These are phyloP conservation scores for Sonneratia caseolaris DNA, from an alignment of 345 rosid species.

Conservation along the genomic window DNA sequence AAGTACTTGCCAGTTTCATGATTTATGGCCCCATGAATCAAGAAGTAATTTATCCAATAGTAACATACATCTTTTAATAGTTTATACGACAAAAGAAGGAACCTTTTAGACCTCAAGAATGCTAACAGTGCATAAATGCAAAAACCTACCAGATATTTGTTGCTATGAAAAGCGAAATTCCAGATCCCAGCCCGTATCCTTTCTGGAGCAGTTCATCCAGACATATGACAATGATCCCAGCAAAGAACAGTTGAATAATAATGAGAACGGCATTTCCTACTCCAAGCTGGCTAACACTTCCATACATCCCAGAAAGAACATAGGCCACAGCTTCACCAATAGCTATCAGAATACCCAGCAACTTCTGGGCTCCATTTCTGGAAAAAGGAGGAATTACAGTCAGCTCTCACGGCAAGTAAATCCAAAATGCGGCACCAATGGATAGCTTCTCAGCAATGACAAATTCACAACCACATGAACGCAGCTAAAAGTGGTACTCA, in stretches of 20 bases:
- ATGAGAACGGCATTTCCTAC: conserved; percentile 77
- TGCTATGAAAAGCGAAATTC: conserved; percentile 84
- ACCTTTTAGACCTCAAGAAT: not conserved
- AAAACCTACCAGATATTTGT: conserved; percentile 64
- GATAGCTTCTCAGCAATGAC: not conserved
- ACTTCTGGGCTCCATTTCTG: conserved; percentile 81
- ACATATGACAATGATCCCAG: conserved; percentile 73
- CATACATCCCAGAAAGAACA: conserved; percentile 81
- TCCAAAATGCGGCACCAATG: not conserved
- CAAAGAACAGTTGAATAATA: conserved; percentile 73
- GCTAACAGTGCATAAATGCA: not conserved
- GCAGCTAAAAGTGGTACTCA: conserved; percentile 21
- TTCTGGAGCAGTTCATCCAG: conserved; percentile 80
- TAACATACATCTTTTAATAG: not conserved
- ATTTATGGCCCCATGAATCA: not conserved
- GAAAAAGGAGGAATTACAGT: conserved; percentile 6
- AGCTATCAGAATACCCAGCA: conserved; percentile 68
- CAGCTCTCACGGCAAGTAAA: not conserved
- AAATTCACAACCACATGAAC: not conserved
- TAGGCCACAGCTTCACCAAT: conserved; percentile 80
- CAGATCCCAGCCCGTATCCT: conserved; percentile 78
- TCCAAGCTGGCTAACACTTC: conserved; percentile 68
- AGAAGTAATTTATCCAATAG: not conserved
- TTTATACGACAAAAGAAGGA: not conserved
- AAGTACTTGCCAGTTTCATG: not conserved